phyloP scores from a whole-genome alignment of 2,329 filamentous ascomycete species.

The Colletotrichum melonis region DNA sequence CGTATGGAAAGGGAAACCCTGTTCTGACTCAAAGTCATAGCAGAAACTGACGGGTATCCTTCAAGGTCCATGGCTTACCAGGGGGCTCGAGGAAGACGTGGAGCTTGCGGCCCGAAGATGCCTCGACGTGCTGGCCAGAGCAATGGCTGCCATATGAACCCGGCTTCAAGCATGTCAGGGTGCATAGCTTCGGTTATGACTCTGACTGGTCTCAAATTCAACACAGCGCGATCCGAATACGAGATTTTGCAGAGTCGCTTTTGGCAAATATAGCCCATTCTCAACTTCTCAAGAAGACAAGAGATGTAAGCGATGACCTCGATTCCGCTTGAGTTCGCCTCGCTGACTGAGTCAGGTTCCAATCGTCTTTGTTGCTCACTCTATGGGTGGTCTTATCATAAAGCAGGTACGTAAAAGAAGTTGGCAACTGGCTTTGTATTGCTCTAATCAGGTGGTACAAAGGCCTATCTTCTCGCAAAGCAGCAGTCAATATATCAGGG shows the following conservation, averaged over 20 bases:
- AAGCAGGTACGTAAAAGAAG: neutral
- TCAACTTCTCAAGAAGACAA: neutral
- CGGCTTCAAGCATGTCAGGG: constrained; percentile 33
- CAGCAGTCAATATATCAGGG: neutral
- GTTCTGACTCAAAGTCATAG: neutral
- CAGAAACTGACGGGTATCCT: too few species aligned
- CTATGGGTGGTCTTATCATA: neutral
- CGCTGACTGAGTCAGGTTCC: neutral
- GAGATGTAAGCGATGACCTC: neutral
- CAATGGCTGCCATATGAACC: constrained; percentile 36
- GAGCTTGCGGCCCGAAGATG: constrained; percentile 19
- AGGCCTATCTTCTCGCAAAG: neutral
- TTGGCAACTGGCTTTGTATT: neutral
- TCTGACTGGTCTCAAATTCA: constrained; percentile 33
- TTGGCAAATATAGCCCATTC: neutral
- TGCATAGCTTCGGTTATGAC: constrained; percentile 36
- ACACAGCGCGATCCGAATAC: constrained; percentile 13
- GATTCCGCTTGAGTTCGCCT: neutral
- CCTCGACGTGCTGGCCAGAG: constrained; percentile 33
- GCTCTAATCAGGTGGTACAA: neutral
- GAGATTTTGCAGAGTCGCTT: constrained; percentile 1
- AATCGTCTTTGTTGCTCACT: neutral
- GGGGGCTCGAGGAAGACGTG: constrained; percentile 38
- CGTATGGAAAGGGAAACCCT: constrained; percentile 1
- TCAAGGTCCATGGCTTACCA: constrained; percentile 31